Base-by-base conservation (phyloP, 495 filamentous ascomycete genomes). In the Gamarada debralockiae region DNA sequence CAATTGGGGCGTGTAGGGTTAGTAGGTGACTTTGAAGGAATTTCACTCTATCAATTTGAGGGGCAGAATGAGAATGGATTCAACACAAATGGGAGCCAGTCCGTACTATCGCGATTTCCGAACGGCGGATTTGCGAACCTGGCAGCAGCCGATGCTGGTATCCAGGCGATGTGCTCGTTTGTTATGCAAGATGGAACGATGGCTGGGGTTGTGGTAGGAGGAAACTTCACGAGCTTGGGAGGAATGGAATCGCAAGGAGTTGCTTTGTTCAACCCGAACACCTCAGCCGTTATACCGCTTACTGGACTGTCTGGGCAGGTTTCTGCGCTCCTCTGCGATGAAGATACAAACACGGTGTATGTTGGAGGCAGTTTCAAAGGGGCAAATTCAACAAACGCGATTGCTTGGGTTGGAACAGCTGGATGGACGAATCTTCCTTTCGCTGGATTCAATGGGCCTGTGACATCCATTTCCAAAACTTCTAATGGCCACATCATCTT, bases 171-270 rank as follows among this genome's bases (percentile, higher is more conserved):
- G 87, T 97, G 95, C 70, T 71, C 85, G 17, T 92, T 92, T 63
- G 74, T 82, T 15, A 70, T 79, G 65, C 75, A 76, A 36, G 75
- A 88, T 66, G 88, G 87, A 43, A 79, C 70, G 3, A 71, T 85
- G 31, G 75, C 79, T 15, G 89, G 89, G 12, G 80, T 96, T 23
- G 82, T 97, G 20, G 78, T 97, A 3, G 93, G 85, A 21, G 93
- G 93, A 13, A 97, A 96, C 71, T 99, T 99, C 67, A 97, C 92
- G n/a, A 95, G 87, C 61, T 68, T 98, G 33, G 87, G 84, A 29
- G 82, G 81, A 41, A 73, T 84, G 38, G 72, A 89, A 66, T 85
- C 91, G 12, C 79, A 82, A 41, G 91, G 88, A 24, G 81, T 92
- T 29, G 93, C 93, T 17, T 62, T 92, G 49, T 91, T 89, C 65